Evolutionary conservation across 768 basidiomycete genomes (phyloP), one percentile per base, ranked within the genome.

Genomic region (Pluteus cervinus): DNA sequence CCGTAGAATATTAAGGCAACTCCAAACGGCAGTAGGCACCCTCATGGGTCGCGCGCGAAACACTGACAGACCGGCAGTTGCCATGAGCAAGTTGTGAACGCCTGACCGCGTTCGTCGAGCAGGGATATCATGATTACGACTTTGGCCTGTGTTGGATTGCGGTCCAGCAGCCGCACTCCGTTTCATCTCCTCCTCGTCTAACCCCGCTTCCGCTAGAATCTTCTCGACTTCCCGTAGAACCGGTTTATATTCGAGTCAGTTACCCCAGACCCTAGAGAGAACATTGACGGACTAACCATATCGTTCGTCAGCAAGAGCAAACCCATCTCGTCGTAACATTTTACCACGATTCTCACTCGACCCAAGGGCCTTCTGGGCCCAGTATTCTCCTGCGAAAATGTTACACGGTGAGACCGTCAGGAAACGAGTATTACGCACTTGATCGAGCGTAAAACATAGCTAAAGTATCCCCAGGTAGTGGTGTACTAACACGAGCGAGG

Each of bases 151-250:
- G n/a, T n/a, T n/a, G n/a, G n/a, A n/a, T 10, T 38, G 36, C 51
- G 41, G 54, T 37, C 60, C 68, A 5, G 61, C 70, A 12, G 63
- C 69, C 4, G 76, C 79, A 16, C 72, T 71, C 42, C 62, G 64
- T 48, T 68, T 68, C 73, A 88, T 85, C 49, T 89, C 86, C 15
- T 86, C 82, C 43, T 86, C 84, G 41, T 92, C 86, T 36, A 92
- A 56, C 0, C 88, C 90, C 0, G 91, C 89, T 48, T 88, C 87
- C 7, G 73, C 75, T 35, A 90, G 57, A 29, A 92, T 91, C 47
- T 73, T 81, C 53, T 89, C 87, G 2, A 91, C 82, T 53, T 92
- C 86, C 44, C 80, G 65, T 12, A 93, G 56, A 5, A 87, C 71
- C 0, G 89, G 91, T 50, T 89, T 86, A 53, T 94, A 94, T 24